Percentiles rank a stretch among this genome's conserved stretches.
phyloP scores from a whole-genome alignment of 176 grass and related monocot genomes.

The Calamus simplicifolius region DNA sequence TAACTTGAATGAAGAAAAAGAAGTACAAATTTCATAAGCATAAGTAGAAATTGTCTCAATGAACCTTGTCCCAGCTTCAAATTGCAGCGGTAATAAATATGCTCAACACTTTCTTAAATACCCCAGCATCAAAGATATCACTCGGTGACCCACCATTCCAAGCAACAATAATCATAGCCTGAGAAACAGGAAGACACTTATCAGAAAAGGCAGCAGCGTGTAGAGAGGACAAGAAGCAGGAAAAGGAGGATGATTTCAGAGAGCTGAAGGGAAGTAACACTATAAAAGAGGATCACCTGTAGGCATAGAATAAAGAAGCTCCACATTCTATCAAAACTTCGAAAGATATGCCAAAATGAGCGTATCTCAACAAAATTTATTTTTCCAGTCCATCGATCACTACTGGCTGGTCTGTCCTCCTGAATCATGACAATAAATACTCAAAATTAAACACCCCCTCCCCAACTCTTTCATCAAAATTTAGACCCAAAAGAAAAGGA shows the following conservation, averaged over 20 bases:
- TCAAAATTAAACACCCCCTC: too few relatives aligned
- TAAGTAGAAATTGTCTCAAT: not conserved
- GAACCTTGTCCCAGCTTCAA: constrained; percentile 73
- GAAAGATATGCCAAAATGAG: constrained; percentile 97
- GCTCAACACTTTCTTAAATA: constrained; percentile 90
- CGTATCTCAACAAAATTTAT: constrained; percentile 92
- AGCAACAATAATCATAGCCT: constrained; percentile 95
- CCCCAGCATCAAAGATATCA: constrained; percentile 70
- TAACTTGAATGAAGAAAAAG: too few relatives aligned
- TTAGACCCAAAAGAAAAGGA: too few relatives aligned
- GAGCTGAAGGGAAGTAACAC: not conserved
- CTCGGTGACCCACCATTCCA: constrained; percentile 87
- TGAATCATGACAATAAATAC: constrained; percentile 27
- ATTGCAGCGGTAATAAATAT: constrained; percentile 89
- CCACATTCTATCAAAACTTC: constrained; percentile 99
- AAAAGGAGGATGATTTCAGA: constrained; percentile 1
- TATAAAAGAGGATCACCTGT: constrained; percentile 48
- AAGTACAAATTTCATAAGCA: too few relatives aligned
- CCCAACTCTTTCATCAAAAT: too few relatives aligned
- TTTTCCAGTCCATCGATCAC: constrained; percentile 79
- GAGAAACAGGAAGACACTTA: constrained; percentile 6
- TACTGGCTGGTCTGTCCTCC: constrained; percentile 33
- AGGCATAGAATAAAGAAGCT: constrained; percentile 81
- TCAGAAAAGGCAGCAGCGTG: constrained; percentile 11
- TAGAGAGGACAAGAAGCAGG: constrained; percentile 6